Base-by-base conservation (phyloP, 2,329 filamentous ascomycete species). In the Corniculantispora saksenae region DNA sequence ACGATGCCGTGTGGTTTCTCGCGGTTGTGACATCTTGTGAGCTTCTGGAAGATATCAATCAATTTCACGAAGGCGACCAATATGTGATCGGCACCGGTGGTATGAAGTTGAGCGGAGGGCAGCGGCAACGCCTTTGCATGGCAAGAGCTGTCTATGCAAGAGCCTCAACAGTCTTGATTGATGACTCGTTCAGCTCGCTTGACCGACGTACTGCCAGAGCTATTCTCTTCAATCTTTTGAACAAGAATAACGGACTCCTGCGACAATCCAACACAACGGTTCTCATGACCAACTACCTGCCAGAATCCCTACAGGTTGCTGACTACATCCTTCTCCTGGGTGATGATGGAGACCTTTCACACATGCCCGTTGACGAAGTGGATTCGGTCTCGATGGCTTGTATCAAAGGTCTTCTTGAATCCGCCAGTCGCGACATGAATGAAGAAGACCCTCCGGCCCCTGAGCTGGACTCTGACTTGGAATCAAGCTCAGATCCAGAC, bases 21-120 rank as follows among this genome's bases (percentile, higher is more conserved):
- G 38, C 0, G 13, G 38, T 57, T 1, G 0, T 63, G 1, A 40
- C 21, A n/a, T 19, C 9, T 13, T 63, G 61, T 13, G 5, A 45
- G 17, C 32, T 63, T 1, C 17, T 63, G 17, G 17, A 48, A 9
- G 61, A 63, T 35, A 32, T 63, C 6, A 19, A 19, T 1, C 43
- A 48, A 17, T 32, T 63, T 9, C 53, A 40, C 4, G 45, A 23
- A 5, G n/a, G 61, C 17, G 43, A 43, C 12, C 3, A n/a, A 0
- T 63, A 56, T n/a, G 1, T 63, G 15, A n/a, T 57, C 1, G 61
- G 61, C 0, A 63, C 25, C 9, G 53, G 25, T 23, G 61, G 61
- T 19, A 6, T 50, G 1, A 17, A 17, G 3, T 3, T 63, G 45
- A 63, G 61, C 12, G 61, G 61, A 17, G 61, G 61, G 2, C 61